phyloP scores from a whole-genome alignment of 2,329 filamentous ascomycete genomes.

The Xylaria sp. region DNA sequence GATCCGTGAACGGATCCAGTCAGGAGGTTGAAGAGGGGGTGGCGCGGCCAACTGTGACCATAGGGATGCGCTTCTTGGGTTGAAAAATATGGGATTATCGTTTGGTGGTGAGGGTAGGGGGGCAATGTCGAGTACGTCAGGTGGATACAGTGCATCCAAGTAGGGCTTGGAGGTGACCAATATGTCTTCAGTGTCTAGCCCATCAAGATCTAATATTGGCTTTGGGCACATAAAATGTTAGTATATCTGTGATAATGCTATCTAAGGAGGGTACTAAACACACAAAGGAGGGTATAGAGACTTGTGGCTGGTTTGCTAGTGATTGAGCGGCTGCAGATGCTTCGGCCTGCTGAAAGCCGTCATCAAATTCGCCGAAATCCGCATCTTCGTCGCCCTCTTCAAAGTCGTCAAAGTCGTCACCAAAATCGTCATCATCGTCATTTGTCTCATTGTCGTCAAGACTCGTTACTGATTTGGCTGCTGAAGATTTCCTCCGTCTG shows the following conservation, averaged over 20 bases:
- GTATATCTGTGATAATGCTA: conserved; percentile 48
- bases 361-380: conserved; percentile 77
- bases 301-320: conserved; percentile 50
- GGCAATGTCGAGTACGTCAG: conserved; percentile 64
- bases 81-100: conserved; percentile 78
- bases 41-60: conserved; percentile 98
- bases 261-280: conserved; percentile 54
- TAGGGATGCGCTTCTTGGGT: conserved; percentile 85
- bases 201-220: conserved; percentile 76
- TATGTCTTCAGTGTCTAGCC: conserved; percentile 70
- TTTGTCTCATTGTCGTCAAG: conserved; percentile 47
- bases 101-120: conserved; percentile 62
- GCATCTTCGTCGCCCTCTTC: conserved; percentile 67
- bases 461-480: conserved; percentile 44
- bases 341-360: conserved; percentile 72
- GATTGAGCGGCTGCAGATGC: conserved; percentile 49
- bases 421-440: conserved; percentile 61
- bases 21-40: conserved; percentile 91
- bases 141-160: conserved; percentile 73
- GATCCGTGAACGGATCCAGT: conserved; percentile 97
- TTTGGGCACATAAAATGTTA: conserved; percentile 51
- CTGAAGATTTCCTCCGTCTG: conserved; percentile 48
- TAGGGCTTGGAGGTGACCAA: conserved; percentile 71
- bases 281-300: conserved; percentile 56
- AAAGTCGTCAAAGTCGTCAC: conserved; percentile 72